phyloP scores from a whole-genome alignment of 179 eudicot genomes.

The Pouteria campechiana region DNA sequence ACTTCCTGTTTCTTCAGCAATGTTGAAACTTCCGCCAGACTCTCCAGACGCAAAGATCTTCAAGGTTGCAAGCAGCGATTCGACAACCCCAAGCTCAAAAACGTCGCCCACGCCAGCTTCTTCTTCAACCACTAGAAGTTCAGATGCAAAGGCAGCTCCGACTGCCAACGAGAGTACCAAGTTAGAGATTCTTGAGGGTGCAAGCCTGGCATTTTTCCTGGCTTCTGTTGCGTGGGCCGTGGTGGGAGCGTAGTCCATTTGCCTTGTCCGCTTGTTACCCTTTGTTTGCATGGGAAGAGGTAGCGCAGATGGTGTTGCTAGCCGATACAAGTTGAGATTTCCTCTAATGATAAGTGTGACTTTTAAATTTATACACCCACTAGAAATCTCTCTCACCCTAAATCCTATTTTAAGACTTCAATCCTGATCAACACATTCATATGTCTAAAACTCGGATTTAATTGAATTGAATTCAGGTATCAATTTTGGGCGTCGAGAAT shows the following conservation, averaged over 20 bases:
- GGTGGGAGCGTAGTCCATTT: no score
- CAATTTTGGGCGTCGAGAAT: no score
- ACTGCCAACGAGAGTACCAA: constrained; percentile 6
- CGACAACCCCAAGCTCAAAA: constrained; percentile 8
- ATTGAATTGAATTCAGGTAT: no score
- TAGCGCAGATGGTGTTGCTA: no score
- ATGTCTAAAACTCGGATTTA: no score
- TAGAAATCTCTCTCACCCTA: no score
- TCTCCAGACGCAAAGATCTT: constrained; percentile 36
- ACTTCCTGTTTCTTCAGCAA: constrained; percentile 8
- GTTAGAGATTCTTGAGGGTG: no score
- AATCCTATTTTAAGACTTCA: no score
- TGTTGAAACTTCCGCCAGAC: constrained; percentile 27
- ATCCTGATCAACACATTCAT: no score
- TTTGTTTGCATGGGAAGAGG: not conserved
- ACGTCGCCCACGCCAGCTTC: constrained; percentile 4
- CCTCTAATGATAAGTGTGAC: no score
- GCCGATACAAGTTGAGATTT: no score
- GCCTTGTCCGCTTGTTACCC: not conserved
- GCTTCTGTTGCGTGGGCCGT: constrained; percentile 6
- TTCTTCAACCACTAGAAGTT: constrained; percentile 5
- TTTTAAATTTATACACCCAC: no score
- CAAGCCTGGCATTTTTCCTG: not conserved
- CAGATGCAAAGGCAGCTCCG: constrained; percentile 16
- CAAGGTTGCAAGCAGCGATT: constrained; percentile 10